These are phyloP conservation scores for Halophytophthora batemanensis DNA, from an alignment of 352 stramenopile species.

Conservation along the genomic window DNA sequence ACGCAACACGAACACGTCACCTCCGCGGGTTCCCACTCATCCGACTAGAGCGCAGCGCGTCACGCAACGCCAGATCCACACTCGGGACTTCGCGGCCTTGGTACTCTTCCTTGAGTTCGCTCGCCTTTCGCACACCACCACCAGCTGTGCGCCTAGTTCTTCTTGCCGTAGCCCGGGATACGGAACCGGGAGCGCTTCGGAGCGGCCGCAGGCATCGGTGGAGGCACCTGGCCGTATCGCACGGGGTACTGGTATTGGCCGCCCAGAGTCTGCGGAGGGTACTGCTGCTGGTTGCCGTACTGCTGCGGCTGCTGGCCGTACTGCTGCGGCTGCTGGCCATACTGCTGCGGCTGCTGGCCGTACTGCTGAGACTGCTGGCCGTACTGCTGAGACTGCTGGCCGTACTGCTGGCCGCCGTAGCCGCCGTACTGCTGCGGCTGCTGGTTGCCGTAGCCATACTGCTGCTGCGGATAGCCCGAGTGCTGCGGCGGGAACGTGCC, in stretches of 20 bases:
- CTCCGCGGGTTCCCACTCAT: too few species aligned
- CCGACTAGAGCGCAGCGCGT: too few species aligned
- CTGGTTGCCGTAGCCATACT: slow-evolving; percentile 23
- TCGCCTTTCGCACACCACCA: slow-evolving; percentile 8
- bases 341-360: slow-evolving; percentile 13
- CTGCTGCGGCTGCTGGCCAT: slow-evolving; percentile 9
- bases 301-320: slow-evolving; percentile 4
- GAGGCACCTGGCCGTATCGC: slow-evolving; percentile 45
- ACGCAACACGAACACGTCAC: too few species aligned
- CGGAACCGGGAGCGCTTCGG: slow-evolving; percentile 75
- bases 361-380: slow-evolving; percentile 9
- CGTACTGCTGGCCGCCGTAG: slow-evolving; percentile 21
- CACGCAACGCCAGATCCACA: too few species aligned
- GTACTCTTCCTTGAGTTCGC: slow-evolving; percentile 11
- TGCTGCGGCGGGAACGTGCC: slow-evolving; percentile 56
- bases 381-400: slow-evolving; percentile 27
- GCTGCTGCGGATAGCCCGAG: slow-evolving; percentile 28
- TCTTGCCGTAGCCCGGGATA: slow-evolving; percentile 65
- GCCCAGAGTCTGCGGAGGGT: slow-evolving; percentile 28
- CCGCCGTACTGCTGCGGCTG: slow-evolving; percentile 26
- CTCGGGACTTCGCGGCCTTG: too few species aligned
- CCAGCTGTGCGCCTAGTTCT: slow-evolving; percentile 45
- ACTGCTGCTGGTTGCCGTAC: slow-evolving; percentile 24
- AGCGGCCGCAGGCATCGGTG: slow-evolving; percentile 44
- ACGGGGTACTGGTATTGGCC: slow-evolving; percentile 57